Conservation (phyloP, 2,329 filamentous ascomycete species). For the Ascocoryne sarcoides region DNA sequence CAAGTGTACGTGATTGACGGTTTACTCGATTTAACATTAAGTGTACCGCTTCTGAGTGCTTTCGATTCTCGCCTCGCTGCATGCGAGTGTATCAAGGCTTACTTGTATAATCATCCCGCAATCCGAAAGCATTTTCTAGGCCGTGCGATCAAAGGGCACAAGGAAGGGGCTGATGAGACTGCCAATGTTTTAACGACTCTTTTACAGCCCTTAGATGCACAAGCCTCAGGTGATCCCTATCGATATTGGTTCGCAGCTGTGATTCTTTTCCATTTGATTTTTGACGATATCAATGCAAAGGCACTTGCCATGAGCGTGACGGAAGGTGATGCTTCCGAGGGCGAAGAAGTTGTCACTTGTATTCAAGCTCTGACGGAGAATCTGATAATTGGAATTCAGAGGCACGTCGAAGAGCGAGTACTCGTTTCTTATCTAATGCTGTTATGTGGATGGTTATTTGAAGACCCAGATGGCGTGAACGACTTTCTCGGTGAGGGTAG, state of each 20-base stretch:
- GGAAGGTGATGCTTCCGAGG: constrained; percentile 79
- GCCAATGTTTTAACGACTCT: constrained; percentile 84
- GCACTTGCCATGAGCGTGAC: constrained; percentile 69
- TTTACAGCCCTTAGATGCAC: constrained; percentile 54
- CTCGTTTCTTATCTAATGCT: constrained; percentile 84
- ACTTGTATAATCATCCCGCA: constrained; percentile 72
- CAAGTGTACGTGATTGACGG: constrained; percentile 89
- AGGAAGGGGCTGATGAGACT: constrained; percentile 67
- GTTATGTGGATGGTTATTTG: constrained; percentile 81
- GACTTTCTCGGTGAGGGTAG: constrained; percentile 89
- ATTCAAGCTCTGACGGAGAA: constrained; percentile 84
- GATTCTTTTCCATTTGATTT: constrained; percentile 76
- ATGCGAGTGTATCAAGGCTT: constrained; percentile 86
- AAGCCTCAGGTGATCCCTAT: constrained; percentile 69
- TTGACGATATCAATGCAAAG: constrained; percentile 73
- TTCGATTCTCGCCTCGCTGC: constrained; percentile 79
- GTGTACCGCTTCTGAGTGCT: constrained; percentile 53
- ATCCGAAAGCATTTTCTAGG: constrained; percentile 80
- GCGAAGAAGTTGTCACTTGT: constrained; percentile 91
- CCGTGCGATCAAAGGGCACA: constrained; percentile 81
- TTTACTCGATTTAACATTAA: constrained; percentile 72
- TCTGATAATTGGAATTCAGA: constrained; percentile 69
- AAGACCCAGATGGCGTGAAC: constrained; percentile 84
- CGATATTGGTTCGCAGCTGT: constrained; percentile 83
- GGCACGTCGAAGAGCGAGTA: constrained; percentile 68